Conservation (phyloP, 768 basidiomycete species). For the Russula sp. region DNA sequence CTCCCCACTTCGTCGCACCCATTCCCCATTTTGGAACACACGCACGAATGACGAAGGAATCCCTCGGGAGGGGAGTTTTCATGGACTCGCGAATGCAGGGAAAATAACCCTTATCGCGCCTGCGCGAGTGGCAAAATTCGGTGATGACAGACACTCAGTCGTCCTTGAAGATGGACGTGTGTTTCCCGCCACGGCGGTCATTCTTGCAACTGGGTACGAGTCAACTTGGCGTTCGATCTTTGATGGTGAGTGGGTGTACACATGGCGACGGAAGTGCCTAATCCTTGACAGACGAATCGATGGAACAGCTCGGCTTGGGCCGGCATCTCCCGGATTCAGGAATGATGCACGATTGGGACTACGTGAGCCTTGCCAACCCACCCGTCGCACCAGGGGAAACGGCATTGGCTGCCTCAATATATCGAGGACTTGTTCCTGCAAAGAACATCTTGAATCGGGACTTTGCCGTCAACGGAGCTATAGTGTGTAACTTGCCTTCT, state of each 20-base stretch:
- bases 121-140: conserved; percentile 36
- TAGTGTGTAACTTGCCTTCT: conserved; percentile 32
- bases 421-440: conserved; percentile 49
- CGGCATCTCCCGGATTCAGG: conserved; percentile 31
- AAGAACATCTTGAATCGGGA: conserved; percentile 50
- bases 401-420: conserved; percentile 41
- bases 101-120: conserved; percentile 42
- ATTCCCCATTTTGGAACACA: conserved; percentile 41
- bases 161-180: conserved; percentile 38
- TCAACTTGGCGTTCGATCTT: conserved; percentile 49
- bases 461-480: conserved; percentile 58
- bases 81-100: conserved; percentile 44
- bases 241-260: conserved; percentile 32
- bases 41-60: conserved; percentile 49
- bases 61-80: conserved; percentile 43
- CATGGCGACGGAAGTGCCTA: background rate
- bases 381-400: conserved; percentile 30
- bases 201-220: conserved; percentile 54
- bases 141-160: conserved; percentile 34
- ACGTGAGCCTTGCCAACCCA: conserved; percentile 32
- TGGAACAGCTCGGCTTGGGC: conserved; percentile 44
- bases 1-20: conserved; percentile 46
- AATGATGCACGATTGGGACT: conserved; percentile 29
- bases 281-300: conserved; percentile 27
- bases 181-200: conserved; percentile 42